A percentile compares a stretch with the other conserved stretches of the same genome.
These are phyloP conservation scores for Saksenaea oblongispora DNA, from an alignment of 371 early-diverging fungal genomes.

Conservation along the genomic window DNA sequence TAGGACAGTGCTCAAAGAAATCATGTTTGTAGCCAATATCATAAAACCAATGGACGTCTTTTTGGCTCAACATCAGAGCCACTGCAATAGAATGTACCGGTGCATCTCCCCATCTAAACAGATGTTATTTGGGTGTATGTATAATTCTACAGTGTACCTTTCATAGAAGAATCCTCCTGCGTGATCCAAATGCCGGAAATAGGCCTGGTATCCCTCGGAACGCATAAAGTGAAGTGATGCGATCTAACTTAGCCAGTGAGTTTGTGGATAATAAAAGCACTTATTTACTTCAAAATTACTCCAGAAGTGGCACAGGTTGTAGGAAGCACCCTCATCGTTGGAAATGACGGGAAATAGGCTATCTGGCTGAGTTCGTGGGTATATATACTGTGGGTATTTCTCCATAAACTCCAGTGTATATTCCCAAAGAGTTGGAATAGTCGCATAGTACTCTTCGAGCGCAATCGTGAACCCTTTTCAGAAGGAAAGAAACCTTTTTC, in stretches of 20 bases:
- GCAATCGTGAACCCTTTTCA: constrained; percentile 69
- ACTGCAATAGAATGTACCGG: constrained; percentile 93
- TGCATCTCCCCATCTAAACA: constrained; percentile 91
- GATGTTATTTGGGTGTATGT: neutral
- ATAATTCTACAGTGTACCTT: neutral
- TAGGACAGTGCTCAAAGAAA: constrained; percentile 70
- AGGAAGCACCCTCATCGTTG: constrained; percentile 43
- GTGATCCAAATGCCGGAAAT: constrained; percentile 78
- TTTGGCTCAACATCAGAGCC: constrained; percentile 71
- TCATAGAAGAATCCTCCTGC: constrained; percentile 82
- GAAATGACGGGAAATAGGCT: constrained; percentile 36
- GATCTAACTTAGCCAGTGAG: neutral
- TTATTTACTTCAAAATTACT: constrained; percentile 36
- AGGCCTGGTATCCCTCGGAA: constrained; percentile 69
- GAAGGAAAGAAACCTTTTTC: constrained; percentile 36
- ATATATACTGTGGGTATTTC: constrained; percentile 39
- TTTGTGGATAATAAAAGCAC: neutral
- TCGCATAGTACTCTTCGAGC: constrained; percentile 75
- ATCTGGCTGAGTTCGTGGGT: constrained; percentile 46
- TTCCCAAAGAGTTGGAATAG: constrained; percentile 87
- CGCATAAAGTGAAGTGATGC: constrained; percentile 62
- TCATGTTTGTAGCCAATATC: constrained; percentile 83
- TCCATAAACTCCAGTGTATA: constrained; percentile 65
- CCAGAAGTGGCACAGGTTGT: constrained; percentile 78
- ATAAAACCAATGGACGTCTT: constrained; percentile 89